A percentile compares a stretch with the other conserved stretches of the same genome.
Evolutionary conservation across 192 early-diverging fungal genomes (phyloP).

Genomic region (Entomortierella lignicola): DNA sequence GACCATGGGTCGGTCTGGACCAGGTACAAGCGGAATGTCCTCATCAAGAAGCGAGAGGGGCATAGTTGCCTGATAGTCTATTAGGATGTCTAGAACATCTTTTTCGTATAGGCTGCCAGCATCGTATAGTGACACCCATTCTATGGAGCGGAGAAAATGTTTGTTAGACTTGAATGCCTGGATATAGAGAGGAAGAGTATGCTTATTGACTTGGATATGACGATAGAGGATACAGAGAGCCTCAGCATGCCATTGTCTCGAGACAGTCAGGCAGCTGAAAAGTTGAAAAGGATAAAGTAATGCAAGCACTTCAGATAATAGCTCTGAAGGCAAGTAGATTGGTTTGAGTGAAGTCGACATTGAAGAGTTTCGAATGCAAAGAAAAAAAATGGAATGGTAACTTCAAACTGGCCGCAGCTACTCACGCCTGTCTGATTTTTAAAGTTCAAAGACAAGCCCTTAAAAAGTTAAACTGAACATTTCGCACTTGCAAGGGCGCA

Average conservation of each 20-base stretch:
- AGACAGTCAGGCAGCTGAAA: conserved; percentile 6
- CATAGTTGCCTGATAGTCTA: neutral
- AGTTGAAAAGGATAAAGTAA: neutral
- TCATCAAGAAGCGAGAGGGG: neutral
- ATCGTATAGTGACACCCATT: neutral
- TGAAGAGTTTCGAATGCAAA: too few species aligned
- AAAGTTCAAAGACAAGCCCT: too few species aligned
- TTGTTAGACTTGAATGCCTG: neutral
- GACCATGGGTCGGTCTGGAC: neutral
- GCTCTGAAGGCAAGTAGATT: too few species aligned
- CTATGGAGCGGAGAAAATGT: neutral
- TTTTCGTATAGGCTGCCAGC: neutral
- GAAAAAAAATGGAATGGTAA: too few species aligned
- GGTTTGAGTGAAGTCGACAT: too few species aligned
- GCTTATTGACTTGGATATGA: neutral
- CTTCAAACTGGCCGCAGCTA: too few species aligned
- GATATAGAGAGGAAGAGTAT: neutral
- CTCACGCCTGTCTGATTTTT: too few species aligned
- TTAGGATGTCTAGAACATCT: neutral
- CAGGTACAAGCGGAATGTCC: neutral
- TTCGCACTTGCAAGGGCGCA: too few species aligned
- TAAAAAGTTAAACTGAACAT: too few species aligned
- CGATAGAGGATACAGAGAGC: conserved; percentile 4
- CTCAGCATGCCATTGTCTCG: neutral
- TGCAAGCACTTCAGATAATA: neutral